Percentiles rank a stretch among this genome's conserved stretches.
These are phyloP conservation scores for Aspergillus wentii DNA, from an alignment of 495 filamentous ascomycete genomes.

Conservation along the genomic window DNA sequence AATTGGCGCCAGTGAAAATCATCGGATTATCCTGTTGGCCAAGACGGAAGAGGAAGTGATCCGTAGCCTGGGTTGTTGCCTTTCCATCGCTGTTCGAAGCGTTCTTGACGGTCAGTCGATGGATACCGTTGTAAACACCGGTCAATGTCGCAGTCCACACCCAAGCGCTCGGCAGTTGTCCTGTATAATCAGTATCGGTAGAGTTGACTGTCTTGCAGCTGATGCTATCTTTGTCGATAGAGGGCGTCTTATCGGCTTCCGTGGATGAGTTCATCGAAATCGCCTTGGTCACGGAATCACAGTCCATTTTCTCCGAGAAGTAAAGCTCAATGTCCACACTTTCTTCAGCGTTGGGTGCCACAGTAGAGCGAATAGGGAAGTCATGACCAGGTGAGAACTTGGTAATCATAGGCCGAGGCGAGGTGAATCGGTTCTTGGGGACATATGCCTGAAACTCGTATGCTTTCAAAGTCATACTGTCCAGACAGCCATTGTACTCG, in stretches of 20 bases:
- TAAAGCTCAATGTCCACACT: slow-evolving; percentile 47
- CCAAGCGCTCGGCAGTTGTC: slow-evolving; percentile 52
- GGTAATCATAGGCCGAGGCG: slow-evolving; percentile 62
- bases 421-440: slow-evolving; percentile 42
- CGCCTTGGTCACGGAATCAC: slow-evolving; percentile 44
- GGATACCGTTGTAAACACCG: slow-evolving; percentile 61
- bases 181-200: slow-evolving; percentile 28
- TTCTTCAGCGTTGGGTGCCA: slow-evolving; percentile 37
- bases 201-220: slow-evolving; percentile 32
- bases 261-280: slow-evolving; percentile 53
- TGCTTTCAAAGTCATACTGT: slow-evolving; percentile 44
- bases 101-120: slow-evolving; percentile 57
- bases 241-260: slow-evolving; percentile 33
- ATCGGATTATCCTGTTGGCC: slow-evolving; percentile 56
- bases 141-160: slow-evolving; percentile 47
- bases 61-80: slow-evolving; percentile 42
- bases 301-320: slow-evolving; percentile 62
- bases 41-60: slow-evolving; percentile 54
- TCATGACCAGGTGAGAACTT: slow-evolving; percentile 64
- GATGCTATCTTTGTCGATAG: slow-evolving; percentile 35
- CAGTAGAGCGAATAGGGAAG: slow-evolving; percentile 48
- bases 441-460: slow-evolving; percentile 65
- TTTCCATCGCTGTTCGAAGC: slow-evolving; percentile 32
- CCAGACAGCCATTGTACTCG: slow-evolving; percentile 53
- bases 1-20: slow-evolving; percentile 55